These are phyloP conservation scores for Podaxis sp. DNA, from an alignment of 768 basidiomycete genomes.

Conservation along the genomic window DNA sequence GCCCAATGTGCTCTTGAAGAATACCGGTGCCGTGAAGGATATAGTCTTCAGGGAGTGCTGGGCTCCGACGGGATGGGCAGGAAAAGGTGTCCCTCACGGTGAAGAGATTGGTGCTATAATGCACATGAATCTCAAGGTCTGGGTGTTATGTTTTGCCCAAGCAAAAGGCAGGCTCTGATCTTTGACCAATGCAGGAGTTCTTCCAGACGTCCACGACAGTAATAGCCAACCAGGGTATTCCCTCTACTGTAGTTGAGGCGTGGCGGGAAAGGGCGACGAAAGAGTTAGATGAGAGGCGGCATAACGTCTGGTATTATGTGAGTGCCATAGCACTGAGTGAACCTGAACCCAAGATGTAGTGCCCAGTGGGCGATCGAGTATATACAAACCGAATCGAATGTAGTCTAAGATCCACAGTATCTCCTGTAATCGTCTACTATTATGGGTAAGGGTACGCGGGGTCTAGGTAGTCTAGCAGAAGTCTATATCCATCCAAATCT, in stretches of 20 bases:
- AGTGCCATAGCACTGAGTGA: constrained; percentile 1
- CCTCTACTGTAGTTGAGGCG: constrained; percentile 7
- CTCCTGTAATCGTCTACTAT: neutral
- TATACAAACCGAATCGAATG: neutral
- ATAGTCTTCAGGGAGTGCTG: constrained; percentile 3
- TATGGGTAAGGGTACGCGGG: neutral
- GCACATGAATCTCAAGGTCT: constrained; percentile 13
- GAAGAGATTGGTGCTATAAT: constrained; percentile 12
- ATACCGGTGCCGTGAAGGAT: neutral
- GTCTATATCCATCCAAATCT: neutral
- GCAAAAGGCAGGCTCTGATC: neutral
- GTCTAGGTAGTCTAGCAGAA: neutral
- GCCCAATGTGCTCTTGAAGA: constrained; percentile 13
- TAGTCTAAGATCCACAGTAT: neutral
- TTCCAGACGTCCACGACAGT: neutral
- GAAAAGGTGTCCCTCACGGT: constrained; percentile 1
- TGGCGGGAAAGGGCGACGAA: constrained; percentile 8
- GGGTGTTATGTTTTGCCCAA: neutral
- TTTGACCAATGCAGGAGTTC: neutral
- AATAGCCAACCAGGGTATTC: neutral
- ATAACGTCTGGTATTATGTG: constrained; percentile 11
- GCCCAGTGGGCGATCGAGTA: neutral
- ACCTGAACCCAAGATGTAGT: constrained; percentile 7
- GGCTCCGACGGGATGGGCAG: constrained; percentile 8
- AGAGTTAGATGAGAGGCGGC: constrained; percentile 13